A percentile compares a stretch with the other conserved stretches of the same genome.
phyloP scores from a whole-genome alignment of 2,329 filamentous ascomycete species.

The Colletotrichum nymphaeae region DNA sequence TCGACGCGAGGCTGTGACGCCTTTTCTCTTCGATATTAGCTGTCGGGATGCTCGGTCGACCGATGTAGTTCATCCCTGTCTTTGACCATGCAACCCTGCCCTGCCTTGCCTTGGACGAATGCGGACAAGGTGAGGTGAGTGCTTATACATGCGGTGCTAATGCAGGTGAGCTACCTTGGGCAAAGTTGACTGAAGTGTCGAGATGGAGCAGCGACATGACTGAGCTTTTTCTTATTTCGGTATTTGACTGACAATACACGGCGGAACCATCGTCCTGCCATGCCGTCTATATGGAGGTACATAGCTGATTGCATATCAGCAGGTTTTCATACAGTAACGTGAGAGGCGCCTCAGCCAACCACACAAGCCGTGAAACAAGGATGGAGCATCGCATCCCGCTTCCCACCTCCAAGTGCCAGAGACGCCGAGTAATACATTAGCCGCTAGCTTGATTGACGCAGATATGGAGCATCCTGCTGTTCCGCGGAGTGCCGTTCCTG shows the following conservation, averaged over 20 bases:
- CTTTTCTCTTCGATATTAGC: neutral
- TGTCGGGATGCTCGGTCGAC: constrained; percentile 31
- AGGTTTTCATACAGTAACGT: neutral
- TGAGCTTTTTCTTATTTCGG: constrained; percentile 7
- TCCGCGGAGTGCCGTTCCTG: neutral
- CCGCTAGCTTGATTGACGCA: neutral
- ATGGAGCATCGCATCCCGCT: neutral
- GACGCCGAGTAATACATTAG: neutral
- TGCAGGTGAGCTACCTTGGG: neutral
- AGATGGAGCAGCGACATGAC: neutral
- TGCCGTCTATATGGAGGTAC: neutral
- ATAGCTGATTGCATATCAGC: constrained; percentile 6
- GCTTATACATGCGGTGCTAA: neutral
- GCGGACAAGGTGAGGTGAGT: constrained; percentile 8
- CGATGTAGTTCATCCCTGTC: constrained; percentile 17
- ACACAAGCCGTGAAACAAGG: constrained; percentile 13
- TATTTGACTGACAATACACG: constrained; percentile 16
- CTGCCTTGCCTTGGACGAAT: neutral
- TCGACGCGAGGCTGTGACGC: neutral
- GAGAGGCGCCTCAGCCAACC: neutral
- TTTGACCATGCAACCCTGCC: neutral
- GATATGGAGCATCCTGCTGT: neutral
- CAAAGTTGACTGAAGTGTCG: neutral
- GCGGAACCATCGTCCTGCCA: neutral
- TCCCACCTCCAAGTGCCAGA: neutral